Evolutionary conservation across 1,284 basidiomycete genomes (phyloP), one percentile per base, ranked within the genome.

Genomic region (Mixia osmundae): DNA sequence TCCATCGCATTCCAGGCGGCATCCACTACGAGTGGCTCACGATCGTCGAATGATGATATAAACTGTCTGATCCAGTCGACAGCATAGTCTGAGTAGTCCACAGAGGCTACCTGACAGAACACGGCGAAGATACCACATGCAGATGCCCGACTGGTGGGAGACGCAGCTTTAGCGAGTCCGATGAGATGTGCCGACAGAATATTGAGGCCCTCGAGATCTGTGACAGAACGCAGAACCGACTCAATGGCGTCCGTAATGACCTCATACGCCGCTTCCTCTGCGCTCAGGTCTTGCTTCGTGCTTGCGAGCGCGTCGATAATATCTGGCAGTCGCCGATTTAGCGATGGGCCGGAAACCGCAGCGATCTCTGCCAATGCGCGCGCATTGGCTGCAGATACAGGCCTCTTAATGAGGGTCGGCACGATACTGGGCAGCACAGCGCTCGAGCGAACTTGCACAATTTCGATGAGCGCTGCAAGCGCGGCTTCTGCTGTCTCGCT

Each of bases 351-450:
- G 25, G 91, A 89, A 5, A 95, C 89, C 4, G 77, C 77, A 12
- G 95, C 83, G 27, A 97, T 65, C 0, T 82, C 75, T 3, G 74
- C 75, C 9, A 97, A 61, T 3, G 89, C 89, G 14, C 75, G 71
- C n/a, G 80, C 82, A 53, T 97, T 95, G 71, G 94, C 94, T 3
- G 76, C 71, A 2, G 80, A 75, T 68, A 97, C 87, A 0, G 89
- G 89, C 25, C 69, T 69, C 4, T 74, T 70, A 25, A 79, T 85
- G 44, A 97, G 65, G 5, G 85, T 87, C 0, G 89, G 91, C 35
- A 97, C 80, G 37, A 97, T 63, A n/a, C 91, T 78, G 0, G 91
- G 91, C 77, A 97, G 95, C 34, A 99, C 87, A 10, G 78, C 85
- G 30, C 74, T 66, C 9, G 85, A 78, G 35, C 82, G 76, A 49